Percentiles rank a stretch among this genome's conserved stretches.
Evolutionary conservation across 208 protist species (phyloP).

Genomic region (Angomonas ambiguus): DNA sequence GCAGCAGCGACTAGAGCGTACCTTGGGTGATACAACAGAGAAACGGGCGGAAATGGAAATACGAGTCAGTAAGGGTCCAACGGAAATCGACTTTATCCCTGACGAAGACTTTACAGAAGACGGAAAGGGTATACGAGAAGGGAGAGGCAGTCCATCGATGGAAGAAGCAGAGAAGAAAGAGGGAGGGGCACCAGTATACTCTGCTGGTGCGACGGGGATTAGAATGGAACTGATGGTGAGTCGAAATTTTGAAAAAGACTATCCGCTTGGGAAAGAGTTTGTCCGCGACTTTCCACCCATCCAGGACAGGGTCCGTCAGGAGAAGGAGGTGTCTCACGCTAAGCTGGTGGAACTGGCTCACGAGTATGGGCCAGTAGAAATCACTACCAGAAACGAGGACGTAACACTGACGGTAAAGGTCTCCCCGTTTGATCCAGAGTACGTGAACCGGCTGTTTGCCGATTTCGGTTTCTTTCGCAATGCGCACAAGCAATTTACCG

Average conservation of each 20-base stretch:
- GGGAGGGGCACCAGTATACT: too few species aligned
- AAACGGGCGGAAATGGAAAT: slow-evolving; percentile 25
- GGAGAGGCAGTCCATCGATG: neutral
- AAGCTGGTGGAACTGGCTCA: slow-evolving; percentile 21
- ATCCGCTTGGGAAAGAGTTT: neutral
- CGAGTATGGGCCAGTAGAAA: slow-evolving; percentile 19
- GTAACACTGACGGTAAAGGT: slow-evolving; percentile 42
- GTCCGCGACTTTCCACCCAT: neutral
- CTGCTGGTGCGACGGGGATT: neutral
- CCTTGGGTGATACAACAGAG: slow-evolving; percentile 33
- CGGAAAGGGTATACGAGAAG: neutral
- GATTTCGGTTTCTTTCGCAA: slow-evolving; percentile 43
- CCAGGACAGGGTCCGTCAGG: neutral
- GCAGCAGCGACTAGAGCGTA: slow-evolving; percentile 28
- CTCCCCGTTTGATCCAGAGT: slow-evolving; percentile 45
- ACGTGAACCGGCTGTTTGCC: slow-evolving; percentile 22
- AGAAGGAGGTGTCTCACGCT: slow-evolving; percentile 13
- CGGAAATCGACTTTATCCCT: slow-evolving; percentile 45
- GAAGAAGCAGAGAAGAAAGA: neutral
- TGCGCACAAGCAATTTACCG: slow-evolving; percentile 55
- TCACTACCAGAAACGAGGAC: slow-evolving; percentile 45
- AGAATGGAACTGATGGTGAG: neutral
- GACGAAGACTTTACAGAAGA: slow-evolving; percentile 17
- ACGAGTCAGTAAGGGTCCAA: slow-evolving; percentile 31
- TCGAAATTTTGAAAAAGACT: neutral